Evolutionary conservation across 768 basidiomycete species (phyloP).

Genomic region (Mycena filopes): DNA sequence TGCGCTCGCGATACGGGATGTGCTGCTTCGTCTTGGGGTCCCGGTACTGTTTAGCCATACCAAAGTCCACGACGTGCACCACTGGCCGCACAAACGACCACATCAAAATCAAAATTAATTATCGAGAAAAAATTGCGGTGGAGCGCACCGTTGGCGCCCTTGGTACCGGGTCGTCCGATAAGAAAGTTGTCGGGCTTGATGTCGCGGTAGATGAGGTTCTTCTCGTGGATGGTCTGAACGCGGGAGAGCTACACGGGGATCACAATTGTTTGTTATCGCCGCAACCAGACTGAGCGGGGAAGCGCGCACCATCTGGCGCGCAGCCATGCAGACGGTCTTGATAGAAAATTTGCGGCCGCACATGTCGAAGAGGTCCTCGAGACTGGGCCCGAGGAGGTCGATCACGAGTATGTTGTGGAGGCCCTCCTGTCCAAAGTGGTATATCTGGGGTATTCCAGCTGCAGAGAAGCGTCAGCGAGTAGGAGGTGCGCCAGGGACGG

Average conservation of each 20-base stretch:
- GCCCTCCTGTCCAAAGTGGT: constrained; percentile 99
- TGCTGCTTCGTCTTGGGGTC: constrained; percentile 99
- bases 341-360: constrained; percentile 97
- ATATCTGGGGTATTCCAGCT: constrained; percentile 99
- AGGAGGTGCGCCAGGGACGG: background rate
- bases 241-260: constrained; percentile 78
- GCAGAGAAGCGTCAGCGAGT: constrained; percentile 16
- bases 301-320: constrained; percentile 88
- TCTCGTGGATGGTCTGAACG: constrained; percentile 98
- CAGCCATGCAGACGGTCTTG: constrained; percentile 99
- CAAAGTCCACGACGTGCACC: constrained; percentile 97
- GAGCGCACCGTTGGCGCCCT: constrained; percentile 80
- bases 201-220: constrained; percentile 99
- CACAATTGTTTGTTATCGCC: background rate
- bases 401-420: constrained; percentile 99
- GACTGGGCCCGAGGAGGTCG: constrained; percentile 94
- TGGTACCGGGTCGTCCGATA: constrained; percentile 93
- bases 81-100: constrained; percentile 51
- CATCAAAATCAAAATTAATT: constrained; percentile 1
- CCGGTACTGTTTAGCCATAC: constrained; percentile 99
- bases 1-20: constrained; percentile 98
- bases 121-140: background rate
- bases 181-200: constrained; percentile 99
- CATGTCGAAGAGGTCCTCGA: constrained; percentile 99
- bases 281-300: background rate